Percentiles rank a stretch among this genome's conserved stretches.
Evolutionary conservation across 106 monocot genomes (phyloP).

Genomic region (Dendrobium chrysotoxum): DNA sequence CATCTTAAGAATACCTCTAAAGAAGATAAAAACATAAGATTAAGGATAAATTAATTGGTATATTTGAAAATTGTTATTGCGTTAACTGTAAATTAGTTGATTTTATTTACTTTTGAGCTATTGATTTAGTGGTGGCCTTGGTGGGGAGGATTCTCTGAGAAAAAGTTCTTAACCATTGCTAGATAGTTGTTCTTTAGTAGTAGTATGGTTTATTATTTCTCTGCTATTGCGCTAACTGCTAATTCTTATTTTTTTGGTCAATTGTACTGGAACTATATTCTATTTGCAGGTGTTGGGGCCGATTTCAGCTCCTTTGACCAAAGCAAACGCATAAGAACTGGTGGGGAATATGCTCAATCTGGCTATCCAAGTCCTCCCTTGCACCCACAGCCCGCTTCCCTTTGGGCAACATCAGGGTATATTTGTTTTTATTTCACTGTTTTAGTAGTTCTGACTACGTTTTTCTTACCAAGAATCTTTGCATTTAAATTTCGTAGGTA

Average conservation of each 20-base stretch:
- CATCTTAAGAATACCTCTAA: neutral
- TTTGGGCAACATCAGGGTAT: slow-evolving; percentile 84
- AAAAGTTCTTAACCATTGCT: neutral
- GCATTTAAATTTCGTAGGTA: slow-evolving; percentile 34
- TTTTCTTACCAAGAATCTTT: neutral
- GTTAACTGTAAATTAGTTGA: neutral
- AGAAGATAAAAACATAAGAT: neutral
- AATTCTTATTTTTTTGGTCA: neutral
- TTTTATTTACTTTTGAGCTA: neutral
- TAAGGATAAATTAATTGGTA: neutral
- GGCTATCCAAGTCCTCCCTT: slow-evolving; percentile 64
- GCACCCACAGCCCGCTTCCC: slow-evolving; percentile 57
- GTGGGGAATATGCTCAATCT: slow-evolving; percentile 70
- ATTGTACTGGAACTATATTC: neutral
- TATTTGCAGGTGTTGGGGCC: slow-evolving; percentile 53
- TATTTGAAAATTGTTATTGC: neutral
- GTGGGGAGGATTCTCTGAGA: neutral
- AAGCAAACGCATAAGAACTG: slow-evolving; percentile 87
- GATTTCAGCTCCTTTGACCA: slow-evolving; percentile 71
- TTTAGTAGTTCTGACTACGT: neutral
- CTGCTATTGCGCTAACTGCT: neutral
- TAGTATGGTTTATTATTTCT: neutral
- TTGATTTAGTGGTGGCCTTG: neutral
- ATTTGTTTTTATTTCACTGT: neutral
- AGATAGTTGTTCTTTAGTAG: neutral